Evolutionary conservation across 225 moss, liverwort and hornwort species (phyloP), one percentile per base, ranked within the genome.

Genomic region (Thuidium tamariscinum): DNA sequence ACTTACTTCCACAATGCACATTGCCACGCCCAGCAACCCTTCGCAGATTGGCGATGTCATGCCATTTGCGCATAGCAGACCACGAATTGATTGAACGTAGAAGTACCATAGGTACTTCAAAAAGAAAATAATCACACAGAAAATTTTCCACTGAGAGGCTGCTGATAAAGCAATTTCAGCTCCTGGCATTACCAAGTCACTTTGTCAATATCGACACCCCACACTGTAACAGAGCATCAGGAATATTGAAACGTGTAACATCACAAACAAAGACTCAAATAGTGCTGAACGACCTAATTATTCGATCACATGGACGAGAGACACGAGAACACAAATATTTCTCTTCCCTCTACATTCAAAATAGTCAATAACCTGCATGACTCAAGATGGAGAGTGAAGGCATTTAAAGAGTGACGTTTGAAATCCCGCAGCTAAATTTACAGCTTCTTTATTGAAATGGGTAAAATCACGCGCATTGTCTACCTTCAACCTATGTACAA

Each of bases 21-120:
- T 44, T 44, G 41, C 55, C 60, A 83, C 86, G 87, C 54, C 93
- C 95, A 72, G 92, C 92, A 80, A 93, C 86, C 60, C 83, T 87
- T 51, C 64, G 84, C 52, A 93, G 52, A 85, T 90, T 94, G 64
- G 92, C 81, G 62, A 90, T 76, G 78, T 91, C 91, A 83, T 93
- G 89, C 91, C 95, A 94, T 82, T 92, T 95, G n/a, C 78, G 90
- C 65, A 89, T 39, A 42, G 92, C 93, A 67, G 95, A 89, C 95
- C 93, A 93, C 49, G 91, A 88, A 73, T 88, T 90, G 83, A 93
- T 91, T 52, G 89, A 92, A 75, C 89, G 80, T 80, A 89, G 36
- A 72, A 91, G 82, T n/a, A 90, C 80, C 29, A 85, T 79, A 13
- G 89, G 95, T 72, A 80, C 68, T 61, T 89, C 92, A 79, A 92